phyloP scores from a whole-genome alignment of 1,139 yeast species.

The Tardiomyces digboiensis region DNA sequence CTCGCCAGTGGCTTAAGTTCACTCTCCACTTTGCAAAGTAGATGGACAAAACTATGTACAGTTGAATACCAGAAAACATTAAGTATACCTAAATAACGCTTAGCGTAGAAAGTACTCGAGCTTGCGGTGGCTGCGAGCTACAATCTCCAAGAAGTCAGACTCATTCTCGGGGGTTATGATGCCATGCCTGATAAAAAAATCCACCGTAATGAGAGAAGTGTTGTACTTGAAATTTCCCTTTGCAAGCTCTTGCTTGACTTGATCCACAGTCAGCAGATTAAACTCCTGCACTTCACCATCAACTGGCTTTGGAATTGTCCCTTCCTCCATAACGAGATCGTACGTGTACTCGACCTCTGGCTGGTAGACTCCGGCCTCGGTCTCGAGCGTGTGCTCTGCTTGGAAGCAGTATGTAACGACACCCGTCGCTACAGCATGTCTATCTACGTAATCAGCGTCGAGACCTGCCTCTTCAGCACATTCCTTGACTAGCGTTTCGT shows the following conservation, averaged over 20 bases:
- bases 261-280: slow-evolving; percentile 47
- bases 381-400: slow-evolving; percentile 20
- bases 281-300: slow-evolving; percentile 86
- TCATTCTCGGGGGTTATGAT: slow-evolving; percentile 51
- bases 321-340: slow-evolving; percentile 51
- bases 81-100: background rate
- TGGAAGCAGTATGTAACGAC: slow-evolving; percentile 55
- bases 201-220: slow-evolving; percentile 70
- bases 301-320: slow-evolving; percentile 54
- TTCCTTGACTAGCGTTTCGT: slow-evolving; percentile 77
- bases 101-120: slow-evolving; percentile 52
- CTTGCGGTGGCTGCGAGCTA: slow-evolving; percentile 50
- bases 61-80: background rate
- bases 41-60: background rate
- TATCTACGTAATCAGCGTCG: slow-evolving; percentile 37
- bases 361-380: slow-evolving; percentile 52
- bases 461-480: slow-evolving; percentile 89
- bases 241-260: slow-evolving; percentile 40
- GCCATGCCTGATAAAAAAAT: slow-evolving; percentile 81
- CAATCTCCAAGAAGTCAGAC: slow-evolving; percentile 49
- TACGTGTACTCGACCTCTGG: slow-evolving; percentile 83
- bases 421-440: slow-evolving; percentile 45
- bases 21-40: slow-evolving; percentile 78
- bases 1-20: slow-evolving; percentile 77
- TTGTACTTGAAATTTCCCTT: slow-evolving; percentile 76